These are phyloP conservation scores for Epichloe bromicola DNA, from an alignment of 2,329 filamentous ascomycete species.

Conservation along the genomic window DNA sequence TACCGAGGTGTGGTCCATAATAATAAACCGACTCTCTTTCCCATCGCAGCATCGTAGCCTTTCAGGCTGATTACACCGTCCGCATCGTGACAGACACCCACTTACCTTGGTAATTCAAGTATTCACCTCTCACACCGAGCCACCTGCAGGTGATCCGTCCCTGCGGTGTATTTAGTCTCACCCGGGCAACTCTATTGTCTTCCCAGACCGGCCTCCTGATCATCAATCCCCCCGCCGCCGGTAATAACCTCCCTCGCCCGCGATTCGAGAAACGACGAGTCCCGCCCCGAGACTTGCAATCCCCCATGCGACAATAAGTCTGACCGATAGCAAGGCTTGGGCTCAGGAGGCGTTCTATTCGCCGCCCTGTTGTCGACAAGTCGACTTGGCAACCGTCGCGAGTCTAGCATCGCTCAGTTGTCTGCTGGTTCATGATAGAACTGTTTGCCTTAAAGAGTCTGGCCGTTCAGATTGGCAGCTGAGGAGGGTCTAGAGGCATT, in stretches of 20 bases:
- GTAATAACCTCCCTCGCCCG: neutral
- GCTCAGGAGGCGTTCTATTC: conserved; percentile 20
- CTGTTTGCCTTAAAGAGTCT: neutral
- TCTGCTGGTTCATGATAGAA: conserved; percentile 17
- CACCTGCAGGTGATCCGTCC: neutral
- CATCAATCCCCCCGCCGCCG: neutral
- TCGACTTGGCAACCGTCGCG: conserved; percentile 10
- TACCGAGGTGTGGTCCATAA: neutral
- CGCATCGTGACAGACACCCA: conserved; percentile 1
- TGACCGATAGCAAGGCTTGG: conserved; percentile 11
- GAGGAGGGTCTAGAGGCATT: conserved; percentile 18
- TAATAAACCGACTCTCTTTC: neutral
- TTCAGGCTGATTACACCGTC: neutral
- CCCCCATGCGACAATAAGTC: conserved; percentile 21
- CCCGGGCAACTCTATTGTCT: neutral
- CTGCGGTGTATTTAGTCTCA: neutral
- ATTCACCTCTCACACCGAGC: neutral
- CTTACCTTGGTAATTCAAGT: neutral
- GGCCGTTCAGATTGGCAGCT: conserved; percentile 13
- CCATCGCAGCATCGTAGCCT: neutral
- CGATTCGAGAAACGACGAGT: neutral
- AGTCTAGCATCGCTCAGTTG: conserved; percentile 14
- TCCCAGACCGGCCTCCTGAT: neutral
- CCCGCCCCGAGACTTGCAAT: neutral
- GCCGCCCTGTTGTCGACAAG: conserved; percentile 13